A percentile compares a stretch with the other conserved stretches of the same genome.
phyloP scores from a whole-genome alignment of 495 filamentous ascomycete genomes.

The Rhizodiscina lignyota region DNA sequence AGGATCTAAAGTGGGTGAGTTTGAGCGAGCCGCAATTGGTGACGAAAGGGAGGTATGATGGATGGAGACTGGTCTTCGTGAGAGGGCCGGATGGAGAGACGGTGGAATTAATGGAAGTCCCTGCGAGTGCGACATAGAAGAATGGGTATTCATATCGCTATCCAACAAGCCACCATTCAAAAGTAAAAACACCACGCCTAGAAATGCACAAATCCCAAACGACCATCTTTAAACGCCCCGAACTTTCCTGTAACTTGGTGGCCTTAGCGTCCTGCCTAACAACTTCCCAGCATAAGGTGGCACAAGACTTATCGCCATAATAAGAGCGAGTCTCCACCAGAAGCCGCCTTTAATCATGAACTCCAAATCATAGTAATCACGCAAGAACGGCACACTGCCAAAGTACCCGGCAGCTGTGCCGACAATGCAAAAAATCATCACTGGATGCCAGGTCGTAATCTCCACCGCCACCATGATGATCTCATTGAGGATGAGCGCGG shows the following conservation, averaged over 20 bases:
- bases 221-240: conserved; percentile 31
- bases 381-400: conserved; percentile 71
- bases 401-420: conserved; percentile 70
- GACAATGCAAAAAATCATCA: conserved; percentile 74
- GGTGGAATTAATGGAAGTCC: no score
- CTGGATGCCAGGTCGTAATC: conserved; percentile 90
- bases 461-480: conserved; percentile 92
- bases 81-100: no score
- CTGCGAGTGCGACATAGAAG: no score
- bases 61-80: no score
- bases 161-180: no score
- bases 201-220: neutral
- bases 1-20: no score
- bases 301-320: conserved; percentile 59
- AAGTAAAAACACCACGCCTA: no score
- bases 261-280: conserved; percentile 66
- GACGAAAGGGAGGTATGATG: no score
- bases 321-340: conserved; percentile 72
- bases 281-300: conserved; percentile 80
- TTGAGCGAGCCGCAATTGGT: no score
- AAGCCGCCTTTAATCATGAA: conserved; percentile 71
- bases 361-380: conserved; percentile 73
- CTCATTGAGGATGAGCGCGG: conserved; percentile 85
- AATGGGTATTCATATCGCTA: no score
- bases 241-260: conserved; percentile 93